phyloP scores from a whole-genome alignment of 2,329 filamentous ascomycete genomes.

The Penicillium sp. region DNA sequence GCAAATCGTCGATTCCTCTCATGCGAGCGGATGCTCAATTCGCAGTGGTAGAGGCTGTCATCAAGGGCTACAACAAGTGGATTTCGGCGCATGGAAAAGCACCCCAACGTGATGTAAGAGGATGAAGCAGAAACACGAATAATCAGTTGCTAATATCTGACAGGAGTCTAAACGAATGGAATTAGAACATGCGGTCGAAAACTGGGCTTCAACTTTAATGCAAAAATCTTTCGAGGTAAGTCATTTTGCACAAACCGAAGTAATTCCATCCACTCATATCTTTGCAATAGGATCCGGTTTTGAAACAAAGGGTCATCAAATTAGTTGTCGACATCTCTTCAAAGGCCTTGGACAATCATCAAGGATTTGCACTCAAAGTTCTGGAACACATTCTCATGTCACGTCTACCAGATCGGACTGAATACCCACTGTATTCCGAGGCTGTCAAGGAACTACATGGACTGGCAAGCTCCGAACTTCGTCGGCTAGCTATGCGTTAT shows the following conservation, averaged over 20 bases:
- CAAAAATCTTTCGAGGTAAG: conserved; percentile 41
- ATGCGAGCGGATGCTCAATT: conserved; percentile 85
- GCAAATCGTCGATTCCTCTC: conserved; percentile 41
- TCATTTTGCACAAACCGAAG: not conserved
- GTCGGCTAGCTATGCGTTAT: conserved; percentile 84
- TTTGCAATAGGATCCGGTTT: conserved; percentile 66
- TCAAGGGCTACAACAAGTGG: conserved; percentile 89
- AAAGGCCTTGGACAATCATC: conserved; percentile 71
- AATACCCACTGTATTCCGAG: conserved; percentile 74
- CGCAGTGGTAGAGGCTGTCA: conserved; percentile 79
- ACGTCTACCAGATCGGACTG: conserved; percentile 68
- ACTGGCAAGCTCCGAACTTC: conserved; percentile 81
- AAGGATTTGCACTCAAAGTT: conserved; percentile 80
- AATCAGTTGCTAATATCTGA: conserved; percentile 5
- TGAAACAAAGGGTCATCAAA: conserved; percentile 77
- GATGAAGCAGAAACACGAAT: not conserved
- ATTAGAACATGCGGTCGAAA: conserved; percentile 40
- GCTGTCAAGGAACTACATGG: conserved; percentile 84
- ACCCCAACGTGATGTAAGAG: conserved; percentile 48
- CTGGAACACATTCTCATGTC: conserved; percentile 88
- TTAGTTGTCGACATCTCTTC: conserved; percentile 82
- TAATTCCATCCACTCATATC: not conserved
- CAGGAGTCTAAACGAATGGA: conserved; percentile 38
- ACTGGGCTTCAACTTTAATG: conserved; percentile 42
- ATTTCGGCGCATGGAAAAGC: conserved; percentile 53